Base-by-base conservation (phyloP, 179 eudicot genomes). In the Nepenthes alata region DNA sequence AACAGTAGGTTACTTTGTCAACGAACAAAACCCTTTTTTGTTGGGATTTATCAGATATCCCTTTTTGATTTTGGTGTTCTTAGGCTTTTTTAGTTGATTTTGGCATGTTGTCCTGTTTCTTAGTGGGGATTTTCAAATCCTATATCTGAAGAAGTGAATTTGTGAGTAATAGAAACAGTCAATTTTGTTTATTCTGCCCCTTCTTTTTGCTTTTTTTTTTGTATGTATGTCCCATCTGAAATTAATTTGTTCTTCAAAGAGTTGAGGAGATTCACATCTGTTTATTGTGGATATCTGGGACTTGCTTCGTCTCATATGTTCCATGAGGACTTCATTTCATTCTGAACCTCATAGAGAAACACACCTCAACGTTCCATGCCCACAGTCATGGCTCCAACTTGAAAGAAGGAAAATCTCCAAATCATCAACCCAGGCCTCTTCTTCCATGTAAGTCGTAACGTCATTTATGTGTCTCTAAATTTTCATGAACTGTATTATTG, bases 321-420 rank as follows among this genome's bases (percentile, higher is more conserved):
- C 95, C 45, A 89, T 91, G 98, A 86, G 95, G 96, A 78, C 85
- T 37, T 75, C 82, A 64, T 80, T 82, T 61, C 83, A 90, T 50
- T 91, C 97, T 13, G 95, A 91, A 54, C 78, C 95, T 37, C 86
- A 86, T 78, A 88, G 89, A 79, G 89, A 89, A 61, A 66, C 95
- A 65, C 87, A 81, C 66, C 81, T 91, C 12, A 84, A 79, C 74
- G 81, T 88, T 67, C 58, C 86, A 15, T 86, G 84, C 83, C 96
- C 98, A 39, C 96, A 91, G 66, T 85, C 96, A 65, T 91, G 98
- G 98, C 87, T 91, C 34, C 98, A 88, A 84, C 95, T 88, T 78
- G 96, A 89, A 69, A 91, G 96, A 66, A 96, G 95, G 51, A 91
- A 91, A 71, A 73, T 79, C 70, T 71, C 89, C 13, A 89, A 86